phyloP scores from a whole-genome alignment of 495 filamentous ascomycete genomes.

The Talaromyces borbonicus region DNA sequence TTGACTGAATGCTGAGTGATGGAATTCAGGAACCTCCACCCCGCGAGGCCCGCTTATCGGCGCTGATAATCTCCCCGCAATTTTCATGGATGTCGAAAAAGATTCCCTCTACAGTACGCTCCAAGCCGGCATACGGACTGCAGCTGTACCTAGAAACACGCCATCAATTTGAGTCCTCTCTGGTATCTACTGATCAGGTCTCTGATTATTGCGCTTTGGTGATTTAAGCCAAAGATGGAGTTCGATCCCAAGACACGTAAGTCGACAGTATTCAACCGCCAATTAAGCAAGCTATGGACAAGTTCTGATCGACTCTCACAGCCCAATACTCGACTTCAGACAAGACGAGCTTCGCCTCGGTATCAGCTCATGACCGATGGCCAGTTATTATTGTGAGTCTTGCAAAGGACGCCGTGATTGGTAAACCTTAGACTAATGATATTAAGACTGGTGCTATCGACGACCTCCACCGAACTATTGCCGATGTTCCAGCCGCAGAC shows the following conservation, averaged over 20 bases:
- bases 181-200: too few relatives aligned
- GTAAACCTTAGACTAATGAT: slow-evolving; percentile 12
- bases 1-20: too few relatives aligned
- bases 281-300: slow-evolving; percentile 12
- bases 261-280: too few relatives aligned
- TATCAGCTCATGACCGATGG: slow-evolving; percentile 79
- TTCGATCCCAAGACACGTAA: slow-evolving; percentile 53
- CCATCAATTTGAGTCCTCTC: too few relatives aligned
- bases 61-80: slow-evolving; percentile 1
- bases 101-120: too few relatives aligned
- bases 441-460: slow-evolving; percentile 85
- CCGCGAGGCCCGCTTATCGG: slow-evolving; percentile 3
- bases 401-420: neutral
- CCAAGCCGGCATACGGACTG: too few relatives aligned
- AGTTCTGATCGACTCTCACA: slow-evolving; percentile 26
- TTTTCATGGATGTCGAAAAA: too few relatives aligned
- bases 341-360: slow-evolving; percentile 74
- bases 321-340: slow-evolving; percentile 73
- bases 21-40: too few relatives aligned
- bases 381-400: slow-evolving; percentile 74
- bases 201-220: neutral
- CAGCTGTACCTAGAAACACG: too few relatives aligned
- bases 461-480: slow-evolving; percentile 71
- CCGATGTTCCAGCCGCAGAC: slow-evolving; percentile 41
- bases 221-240: slow-evolving; percentile 37